Conservation (phyloP, 1,139 yeast species). For the Scheffersomyces illinoinensis region DNA sequence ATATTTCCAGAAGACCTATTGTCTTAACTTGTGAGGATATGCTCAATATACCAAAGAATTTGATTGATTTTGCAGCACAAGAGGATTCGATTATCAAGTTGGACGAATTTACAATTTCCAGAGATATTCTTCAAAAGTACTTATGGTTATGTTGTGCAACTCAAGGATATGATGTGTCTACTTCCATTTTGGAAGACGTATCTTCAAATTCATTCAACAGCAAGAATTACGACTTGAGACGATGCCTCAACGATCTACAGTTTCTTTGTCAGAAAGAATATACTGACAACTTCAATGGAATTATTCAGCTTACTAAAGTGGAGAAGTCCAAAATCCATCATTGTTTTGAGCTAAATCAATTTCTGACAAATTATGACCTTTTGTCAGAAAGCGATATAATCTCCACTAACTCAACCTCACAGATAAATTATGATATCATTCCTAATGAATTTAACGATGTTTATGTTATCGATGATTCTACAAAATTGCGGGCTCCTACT, state of each 20-base stretch:
- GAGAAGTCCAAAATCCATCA: background rate
- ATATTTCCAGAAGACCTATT: conserved; percentile 75
- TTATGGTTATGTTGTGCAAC: conserved; percentile 42
- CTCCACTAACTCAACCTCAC: conserved; percentile 31
- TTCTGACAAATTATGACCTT: conserved; percentile 26
- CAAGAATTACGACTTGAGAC: conserved; percentile 52
- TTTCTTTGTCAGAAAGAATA: conserved; percentile 43
- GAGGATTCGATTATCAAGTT: conserved; percentile 39
- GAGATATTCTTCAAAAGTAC: conserved; percentile 28
- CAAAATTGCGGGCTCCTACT: conserved; percentile 18
- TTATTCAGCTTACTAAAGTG: background rate
- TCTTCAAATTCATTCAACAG: conserved; percentile 22
- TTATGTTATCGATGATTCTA: conserved; percentile 28
- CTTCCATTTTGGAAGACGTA: conserved; percentile 29
- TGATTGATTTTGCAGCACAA: conserved; percentile 47
- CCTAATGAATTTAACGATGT: conserved; percentile 40
- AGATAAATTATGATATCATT: conserved; percentile 33
- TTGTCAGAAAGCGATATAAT: conserved; percentile 44
- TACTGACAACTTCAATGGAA: background rate
- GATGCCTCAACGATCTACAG: conserved; percentile 57
- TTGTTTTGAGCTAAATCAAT: conserved; percentile 4
- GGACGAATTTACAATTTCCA: conserved; percentile 20
- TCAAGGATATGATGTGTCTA: conserved; percentile 38
- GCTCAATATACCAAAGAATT: conserved; percentile 52
- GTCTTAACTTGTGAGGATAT: conserved; percentile 70